Base-by-base conservation (phyloP, 2,329 filamentous ascomycete genomes). In the Podosphaera xanthii region DNA sequence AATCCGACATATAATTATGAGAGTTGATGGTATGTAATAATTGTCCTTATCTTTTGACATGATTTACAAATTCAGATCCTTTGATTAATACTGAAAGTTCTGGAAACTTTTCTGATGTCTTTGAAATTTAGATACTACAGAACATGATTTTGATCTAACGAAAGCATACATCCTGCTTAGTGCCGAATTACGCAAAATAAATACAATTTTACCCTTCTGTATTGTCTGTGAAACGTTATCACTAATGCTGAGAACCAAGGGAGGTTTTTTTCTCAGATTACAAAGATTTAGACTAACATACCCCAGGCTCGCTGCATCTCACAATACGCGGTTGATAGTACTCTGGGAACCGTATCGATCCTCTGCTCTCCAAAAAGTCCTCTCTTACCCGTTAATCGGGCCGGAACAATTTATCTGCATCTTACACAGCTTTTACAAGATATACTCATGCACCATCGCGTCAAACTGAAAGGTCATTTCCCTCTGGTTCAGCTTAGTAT, bases 401-500 rank as follows among this genome's bases (percentile, higher is more conserved):
- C 64, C 9, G 60, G 64, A 10, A 64, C 62, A 31, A 65, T 69
- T 36, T 69, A 66, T 57, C 59, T 64, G 2, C 66, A 67, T 50
- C 63, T 69, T 14, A 81, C 76, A 70, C 74, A 73, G 58, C 71
- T 84, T 7, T 70, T 80, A 30, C 77, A 80, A 59, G 70, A 73
- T 31, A 70, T 83, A 44, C 76, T 84, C 66, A 76, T 76, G 65
- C 77, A 79, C 55, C 79, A 83, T 67, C 73, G 81, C 3, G 72
- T 80, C 50, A 78, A 81, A 8, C 71, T 84, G 1, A 76, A 82
- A 64, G 80, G 79, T 1, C 80, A 81, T 62, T 79, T 80, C 64
- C 80, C 82, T 65, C 70, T 83, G 52, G 71, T 83, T 4, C 69
- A 81, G 54, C 69, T 74, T 42, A 70, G 74, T 2, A 70, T 84